phyloP scores from a whole-genome alignment of 768 basidiomycete genomes.

The Hysterangium stoloniferum region DNA sequence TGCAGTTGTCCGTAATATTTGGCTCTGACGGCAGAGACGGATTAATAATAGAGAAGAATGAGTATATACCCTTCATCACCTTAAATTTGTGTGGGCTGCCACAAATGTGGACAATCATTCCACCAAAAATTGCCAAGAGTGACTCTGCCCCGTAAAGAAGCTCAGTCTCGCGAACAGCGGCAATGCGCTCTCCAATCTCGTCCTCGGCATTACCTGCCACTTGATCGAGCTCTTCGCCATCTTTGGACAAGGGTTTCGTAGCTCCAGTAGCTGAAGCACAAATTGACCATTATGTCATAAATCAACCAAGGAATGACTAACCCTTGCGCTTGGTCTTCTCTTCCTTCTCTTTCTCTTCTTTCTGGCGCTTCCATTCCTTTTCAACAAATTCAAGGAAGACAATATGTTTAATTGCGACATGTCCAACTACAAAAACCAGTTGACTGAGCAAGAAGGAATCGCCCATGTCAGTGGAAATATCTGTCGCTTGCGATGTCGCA shows the following conservation, averaged over 20 bases:
- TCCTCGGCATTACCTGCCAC: slow-evolving; percentile 97
- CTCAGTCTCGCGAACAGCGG: slow-evolving; percentile 76
- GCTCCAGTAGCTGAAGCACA: neutral
- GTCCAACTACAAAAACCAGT: slow-evolving; percentile 91
- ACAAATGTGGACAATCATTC: slow-evolving; percentile 85
- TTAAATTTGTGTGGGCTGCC: slow-evolving; percentile 88
- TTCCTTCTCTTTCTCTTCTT: slow-evolving; percentile 83
- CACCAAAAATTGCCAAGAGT: slow-evolving; percentile 77
- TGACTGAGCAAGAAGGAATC: slow-evolving; percentile 88
- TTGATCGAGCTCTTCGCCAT: slow-evolving; percentile 86
- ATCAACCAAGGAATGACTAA: neutral
- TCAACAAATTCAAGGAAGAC: slow-evolving; percentile 94
- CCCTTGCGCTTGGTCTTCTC: slow-evolving; percentile 18
- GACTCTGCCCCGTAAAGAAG: slow-evolving; percentile 78
- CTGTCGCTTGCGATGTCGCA: slow-evolving; percentile 15
- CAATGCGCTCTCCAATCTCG: slow-evolving; percentile 91
- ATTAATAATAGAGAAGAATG: neutral
- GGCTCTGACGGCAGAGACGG: slow-evolving; percentile 47
- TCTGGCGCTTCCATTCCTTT: slow-evolving; percentile 92
- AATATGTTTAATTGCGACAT: slow-evolving; percentile 96
- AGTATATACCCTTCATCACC: slow-evolving; percentile 39
- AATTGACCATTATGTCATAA: slow-evolving; percentile 36
- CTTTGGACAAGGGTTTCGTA: slow-evolving; percentile 36
- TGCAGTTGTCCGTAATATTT: slow-evolving; percentile 77
- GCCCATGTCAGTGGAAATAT: slow-evolving; percentile 45